These are phyloP conservation scores for Hypoxylon sp. DNA, from an alignment of 2,329 filamentous ascomycete genomes.

Conservation along the genomic window DNA sequence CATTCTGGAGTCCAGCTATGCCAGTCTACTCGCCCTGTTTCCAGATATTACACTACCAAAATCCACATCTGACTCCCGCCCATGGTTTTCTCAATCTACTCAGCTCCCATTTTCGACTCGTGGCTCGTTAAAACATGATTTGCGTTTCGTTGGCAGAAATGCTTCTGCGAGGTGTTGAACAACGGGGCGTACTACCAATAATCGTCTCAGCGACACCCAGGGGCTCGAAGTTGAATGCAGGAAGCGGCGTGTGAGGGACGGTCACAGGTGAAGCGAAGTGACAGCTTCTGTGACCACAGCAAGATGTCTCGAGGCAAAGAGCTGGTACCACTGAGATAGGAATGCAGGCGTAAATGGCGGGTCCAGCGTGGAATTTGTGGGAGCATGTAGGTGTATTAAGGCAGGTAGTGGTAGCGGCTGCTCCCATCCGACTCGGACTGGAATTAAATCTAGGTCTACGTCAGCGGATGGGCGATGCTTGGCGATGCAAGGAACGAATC, in stretches of 20 bases:
- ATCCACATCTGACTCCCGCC: not conserved
- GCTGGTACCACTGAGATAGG: slow-evolving; percentile 29
- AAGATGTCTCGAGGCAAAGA: slow-evolving; percentile 25
- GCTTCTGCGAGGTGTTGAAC: slow-evolving; percentile 33
- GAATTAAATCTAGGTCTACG: slow-evolving; percentile 28
- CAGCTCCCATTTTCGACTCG: too few species aligned
- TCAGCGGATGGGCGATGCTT: too few species aligned
- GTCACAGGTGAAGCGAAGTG: slow-evolving; percentile 11
- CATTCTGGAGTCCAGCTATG: not conserved
- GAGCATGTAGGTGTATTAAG: slow-evolving; percentile 3
- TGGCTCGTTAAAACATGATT: slow-evolving; percentile 3
- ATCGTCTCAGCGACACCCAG: slow-evolving; percentile 17
- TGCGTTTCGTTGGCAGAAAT: slow-evolving; percentile 22
- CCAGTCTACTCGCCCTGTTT: too few species aligned
- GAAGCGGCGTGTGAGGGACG: slow-evolving; percentile 4
- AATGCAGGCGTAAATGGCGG: slow-evolving; percentile 24
- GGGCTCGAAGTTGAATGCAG: slow-evolving; percentile 11
- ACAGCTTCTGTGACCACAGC: slow-evolving; percentile 15
- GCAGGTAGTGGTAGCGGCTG: slow-evolving; percentile 11
- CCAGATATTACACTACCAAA: not conserved
- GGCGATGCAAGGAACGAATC: too few species aligned
- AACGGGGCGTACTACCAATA: slow-evolving; percentile 1
- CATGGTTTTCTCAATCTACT: not conserved
- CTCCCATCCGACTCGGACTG: slow-evolving; percentile 26
- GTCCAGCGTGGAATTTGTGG: slow-evolving; percentile 14